phyloP scores from a whole-genome alignment of 2,329 filamentous ascomycete genomes.

The Hypoxylon sp. region DNA sequence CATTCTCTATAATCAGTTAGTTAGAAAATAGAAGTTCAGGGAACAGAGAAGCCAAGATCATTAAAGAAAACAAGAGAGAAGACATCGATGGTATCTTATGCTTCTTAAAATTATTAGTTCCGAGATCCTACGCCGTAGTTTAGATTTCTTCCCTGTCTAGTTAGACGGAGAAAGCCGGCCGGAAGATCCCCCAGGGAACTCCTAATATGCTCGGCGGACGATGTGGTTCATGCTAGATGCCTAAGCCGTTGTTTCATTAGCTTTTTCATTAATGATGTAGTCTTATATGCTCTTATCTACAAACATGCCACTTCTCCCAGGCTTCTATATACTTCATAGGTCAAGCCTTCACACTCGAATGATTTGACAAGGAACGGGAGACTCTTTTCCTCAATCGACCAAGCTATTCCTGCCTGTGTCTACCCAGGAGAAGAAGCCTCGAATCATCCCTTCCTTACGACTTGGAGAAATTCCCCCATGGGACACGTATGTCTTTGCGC shows the following conservation, averaged over 20 bases:
- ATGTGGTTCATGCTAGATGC: neutral
- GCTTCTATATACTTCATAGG: neutral
- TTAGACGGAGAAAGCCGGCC: neutral
- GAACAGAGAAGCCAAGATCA: neutral
- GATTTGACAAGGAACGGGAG: neutral
- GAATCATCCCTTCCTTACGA: slow-evolving; percentile 3
- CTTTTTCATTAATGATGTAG: neutral
- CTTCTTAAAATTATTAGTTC: neutral
- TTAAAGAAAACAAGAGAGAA: neutral
- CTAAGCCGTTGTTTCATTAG: neutral
- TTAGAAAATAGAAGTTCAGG: neutral
- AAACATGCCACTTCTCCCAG: neutral
- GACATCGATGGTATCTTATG: neutral
- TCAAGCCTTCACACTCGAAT: neutral
- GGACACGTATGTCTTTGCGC: slow-evolving; percentile 38
- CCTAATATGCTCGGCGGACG: neutral
- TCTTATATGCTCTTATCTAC: neutral
- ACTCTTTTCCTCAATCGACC: neutral
- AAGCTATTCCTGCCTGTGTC: neutral
- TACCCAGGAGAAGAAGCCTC: neutral
- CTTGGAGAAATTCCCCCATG: neutral
- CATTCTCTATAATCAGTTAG: neutral
- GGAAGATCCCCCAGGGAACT: slow-evolving; percentile 1
- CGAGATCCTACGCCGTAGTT: slow-evolving; percentile 16
- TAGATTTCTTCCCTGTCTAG: neutral